These are phyloP conservation scores for Sarocladiaceae sp. DNA, from an alignment of 2,329 filamentous ascomycete genomes.

Conservation along the genomic window DNA sequence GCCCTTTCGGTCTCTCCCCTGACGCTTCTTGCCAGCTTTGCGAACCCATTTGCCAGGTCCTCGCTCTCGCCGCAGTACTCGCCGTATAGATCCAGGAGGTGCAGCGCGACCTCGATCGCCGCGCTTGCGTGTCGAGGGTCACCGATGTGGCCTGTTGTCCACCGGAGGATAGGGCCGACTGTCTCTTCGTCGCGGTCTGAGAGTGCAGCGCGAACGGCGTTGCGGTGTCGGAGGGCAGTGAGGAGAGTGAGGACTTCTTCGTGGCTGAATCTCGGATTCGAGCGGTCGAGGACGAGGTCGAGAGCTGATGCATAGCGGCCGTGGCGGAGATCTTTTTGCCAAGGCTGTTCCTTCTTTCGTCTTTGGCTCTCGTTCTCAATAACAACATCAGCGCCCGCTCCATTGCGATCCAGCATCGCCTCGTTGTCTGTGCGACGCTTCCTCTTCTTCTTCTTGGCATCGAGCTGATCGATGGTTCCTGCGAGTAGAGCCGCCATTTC, in stretches of 20 bases:
- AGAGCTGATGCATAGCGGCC: slow-evolving; percentile 74
- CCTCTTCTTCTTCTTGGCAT: slow-evolving; percentile 66
- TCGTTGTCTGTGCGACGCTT: slow-evolving; percentile 49
- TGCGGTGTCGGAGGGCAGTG: slow-evolving; percentile 80
- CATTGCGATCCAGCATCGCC: slow-evolving; percentile 69
- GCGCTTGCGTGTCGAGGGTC: slow-evolving; percentile 78
- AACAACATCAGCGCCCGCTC: slow-evolving; percentile 82
- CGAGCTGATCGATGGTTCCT: slow-evolving; percentile 74
- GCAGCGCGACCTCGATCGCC: slow-evolving; percentile 77
- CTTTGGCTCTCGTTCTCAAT: slow-evolving; percentile 66
- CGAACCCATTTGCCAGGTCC: slow-evolving; percentile 68
- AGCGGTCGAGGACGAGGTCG: slow-evolving; percentile 66
- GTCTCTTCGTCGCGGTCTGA: slow-evolving; percentile 75
- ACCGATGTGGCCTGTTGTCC: slow-evolving; percentile 75
- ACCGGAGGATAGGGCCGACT: slow-evolving; percentile 77
- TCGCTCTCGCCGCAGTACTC: slow-evolving; percentile 71
- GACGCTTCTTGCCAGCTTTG: slow-evolving; percentile 66
- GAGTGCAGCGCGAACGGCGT: slow-evolving; percentile 76
- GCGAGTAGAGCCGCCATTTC: slow-evolving; percentile 80
- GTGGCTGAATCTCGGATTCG: slow-evolving; percentile 48
- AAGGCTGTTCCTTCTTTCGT: slow-evolving; percentile 61
- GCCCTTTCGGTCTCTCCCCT: slow-evolving; percentile 75
- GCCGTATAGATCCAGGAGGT: slow-evolving; percentile 83
- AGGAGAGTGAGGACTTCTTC: slow-evolving; percentile 71
- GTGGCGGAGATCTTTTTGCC: slow-evolving; percentile 79